Conservation (phyloP, 2,329 filamentous ascomycete species). For the Cordyceps tenuipes region DNA sequence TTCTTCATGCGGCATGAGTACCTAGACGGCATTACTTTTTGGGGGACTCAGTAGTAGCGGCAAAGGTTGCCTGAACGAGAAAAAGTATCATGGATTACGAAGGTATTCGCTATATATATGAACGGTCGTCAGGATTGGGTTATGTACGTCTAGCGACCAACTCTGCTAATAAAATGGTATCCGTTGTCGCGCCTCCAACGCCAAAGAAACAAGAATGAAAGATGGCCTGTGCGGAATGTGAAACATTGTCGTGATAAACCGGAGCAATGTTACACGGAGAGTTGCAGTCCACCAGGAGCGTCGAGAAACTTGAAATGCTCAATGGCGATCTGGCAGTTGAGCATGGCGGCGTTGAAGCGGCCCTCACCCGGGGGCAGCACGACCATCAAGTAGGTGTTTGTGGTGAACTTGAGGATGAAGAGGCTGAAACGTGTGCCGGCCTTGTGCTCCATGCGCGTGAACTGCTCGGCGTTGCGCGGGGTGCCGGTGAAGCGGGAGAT, state of each 20-base stretch:
- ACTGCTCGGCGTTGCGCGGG: slow-evolving; percentile 73
- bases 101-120: background rate
- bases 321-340: slow-evolving; percentile 82
- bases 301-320: slow-evolving; percentile 69
- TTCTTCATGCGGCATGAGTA: background rate
- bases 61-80: background rate
- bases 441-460: slow-evolving; percentile 73
- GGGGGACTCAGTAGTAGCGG: background rate
- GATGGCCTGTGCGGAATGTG: background rate
- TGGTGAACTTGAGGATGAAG: slow-evolving; percentile 91
- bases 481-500: slow-evolving; percentile 69
- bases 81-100: background rate
- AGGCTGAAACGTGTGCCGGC: slow-evolving; percentile 73
- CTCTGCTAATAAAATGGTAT: slow-evolving; percentile 10
- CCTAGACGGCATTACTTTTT: background rate
- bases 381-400: slow-evolving; percentile 93
- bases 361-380: slow-evolving; percentile 87
- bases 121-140: background rate
- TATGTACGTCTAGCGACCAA: background rate
- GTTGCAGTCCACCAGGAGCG: slow-evolving; percentile 28
- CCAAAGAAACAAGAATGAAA: background rate
- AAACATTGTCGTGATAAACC: background rate
- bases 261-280: background rate
- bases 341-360: slow-evolving; percentile 79
- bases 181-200: slow-evolving; percentile 2